phyloP scores from a whole-genome alignment of 1,139 yeast genomes.

The Debaryomyces sp. region DNA sequence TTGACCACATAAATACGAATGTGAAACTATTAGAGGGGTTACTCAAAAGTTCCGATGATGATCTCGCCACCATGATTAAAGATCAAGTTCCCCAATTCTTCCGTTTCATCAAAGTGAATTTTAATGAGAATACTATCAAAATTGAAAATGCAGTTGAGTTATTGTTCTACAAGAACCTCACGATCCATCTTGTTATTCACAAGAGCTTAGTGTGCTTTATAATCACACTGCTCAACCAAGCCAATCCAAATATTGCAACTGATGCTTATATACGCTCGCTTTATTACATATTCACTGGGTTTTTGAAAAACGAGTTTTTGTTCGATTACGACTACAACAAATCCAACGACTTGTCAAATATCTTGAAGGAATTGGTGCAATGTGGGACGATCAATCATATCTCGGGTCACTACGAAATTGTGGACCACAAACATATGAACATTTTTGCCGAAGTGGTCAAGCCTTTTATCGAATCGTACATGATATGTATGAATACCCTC shows the following conservation, averaged over 20 bases:
- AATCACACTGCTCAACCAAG: slow-evolving; percentile 20
- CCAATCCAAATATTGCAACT: slow-evolving; percentile 14
- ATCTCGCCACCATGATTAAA: slow-evolving; percentile 27
- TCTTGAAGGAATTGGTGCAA: slow-evolving; percentile 31
- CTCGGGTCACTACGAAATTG: slow-evolving; percentile 22
- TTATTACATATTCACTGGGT: slow-evolving; percentile 40
- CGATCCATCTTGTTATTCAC: slow-evolving; percentile 44
- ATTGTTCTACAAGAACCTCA: slow-evolving; percentile 46
- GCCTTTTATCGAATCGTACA: slow-evolving; percentile 45
- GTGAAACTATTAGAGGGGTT: slow-evolving; percentile 19
- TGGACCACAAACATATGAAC: slow-evolving; percentile 27
- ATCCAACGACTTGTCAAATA: slow-evolving; percentile 31
- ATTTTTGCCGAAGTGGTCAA: slow-evolving; percentile 33
- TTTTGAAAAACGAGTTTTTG: slow-evolving; percentile 47
- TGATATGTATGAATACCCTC: slow-evolving; percentile 33
- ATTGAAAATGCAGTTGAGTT: slow-evolving; percentile 44
- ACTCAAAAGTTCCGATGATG: slow-evolving; percentile 15
- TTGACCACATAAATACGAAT: slow-evolving; percentile 22
- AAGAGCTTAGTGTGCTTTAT: slow-evolving; percentile 40
- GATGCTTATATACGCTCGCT: slow-evolving; percentile 29
- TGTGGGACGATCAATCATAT: slow-evolving; percentile 11
- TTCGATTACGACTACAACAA: slow-evolving; percentile 45
- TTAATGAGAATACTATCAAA: slow-evolving; percentile 26
- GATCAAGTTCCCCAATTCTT: slow-evolving; percentile 37
- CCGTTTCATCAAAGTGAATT: slow-evolving; percentile 36